A percentile compares a stretch with the other conserved stretches of the same genome.
Evolutionary conservation across 179 eudicot species (phyloP).

Genomic region (Silene coronaria): DNA sequence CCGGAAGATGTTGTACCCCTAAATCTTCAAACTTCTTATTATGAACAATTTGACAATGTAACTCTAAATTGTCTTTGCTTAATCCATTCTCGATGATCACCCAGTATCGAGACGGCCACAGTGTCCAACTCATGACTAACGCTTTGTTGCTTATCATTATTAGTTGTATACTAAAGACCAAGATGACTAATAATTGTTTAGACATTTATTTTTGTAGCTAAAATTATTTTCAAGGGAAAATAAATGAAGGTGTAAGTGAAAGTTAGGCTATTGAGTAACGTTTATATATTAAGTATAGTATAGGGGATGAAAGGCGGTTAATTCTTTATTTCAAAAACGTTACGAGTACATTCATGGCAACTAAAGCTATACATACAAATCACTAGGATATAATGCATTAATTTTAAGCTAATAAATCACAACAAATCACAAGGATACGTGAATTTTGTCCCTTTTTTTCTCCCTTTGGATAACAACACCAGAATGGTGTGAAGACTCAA

Average conservation of each 20-base stretch:
- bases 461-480: no score
- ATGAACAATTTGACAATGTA: neutral
- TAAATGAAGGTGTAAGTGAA: neutral
- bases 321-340: neutral
- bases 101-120: neutral
- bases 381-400: no score
- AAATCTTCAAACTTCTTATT: neutral
- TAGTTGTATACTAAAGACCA: neutral
- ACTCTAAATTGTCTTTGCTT: neutral
- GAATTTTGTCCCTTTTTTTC: neutral
- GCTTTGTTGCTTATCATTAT: neutral
- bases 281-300: neutral
- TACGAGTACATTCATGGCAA: neutral
- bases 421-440: neutral
- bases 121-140: neutral
- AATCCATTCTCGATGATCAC: neutral
- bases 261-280: neutral
- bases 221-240: neutral
- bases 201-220: neutral
- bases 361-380: no score
- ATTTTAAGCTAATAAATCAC: neutral
- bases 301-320: neutral
- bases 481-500: no score
- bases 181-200: neutral
- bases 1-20: neutral